Evolutionary conservation across 352 stramenopile species (phyloP).

Genomic region (Globisporangium nunn): DNA sequence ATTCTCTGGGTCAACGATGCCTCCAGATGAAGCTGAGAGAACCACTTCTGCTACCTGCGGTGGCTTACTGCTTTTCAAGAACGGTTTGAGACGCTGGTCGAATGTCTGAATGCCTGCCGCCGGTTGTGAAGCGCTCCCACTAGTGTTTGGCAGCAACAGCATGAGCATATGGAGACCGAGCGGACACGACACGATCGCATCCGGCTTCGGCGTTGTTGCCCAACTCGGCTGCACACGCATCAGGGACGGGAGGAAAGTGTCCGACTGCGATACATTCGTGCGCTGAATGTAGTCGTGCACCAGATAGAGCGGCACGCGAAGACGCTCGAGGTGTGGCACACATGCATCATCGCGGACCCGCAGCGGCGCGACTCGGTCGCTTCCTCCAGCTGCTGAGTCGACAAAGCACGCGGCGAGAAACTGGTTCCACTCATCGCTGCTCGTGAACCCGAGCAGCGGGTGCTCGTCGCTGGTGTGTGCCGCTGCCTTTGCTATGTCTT

Average conservation of each 20-base stretch:
- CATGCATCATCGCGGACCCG: constrained; percentile 26
- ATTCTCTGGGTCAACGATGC: neutral
- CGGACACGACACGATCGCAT: constrained; percentile 30
- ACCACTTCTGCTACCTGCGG: constrained; percentile 17
- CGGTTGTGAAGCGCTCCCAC: neutral
- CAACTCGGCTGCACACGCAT: constrained; percentile 9
- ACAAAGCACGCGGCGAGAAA: constrained; percentile 24
- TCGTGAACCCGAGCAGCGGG: constrained; percentile 18
- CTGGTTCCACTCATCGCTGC: constrained; percentile 1
- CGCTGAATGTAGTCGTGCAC: constrained; percentile 67
- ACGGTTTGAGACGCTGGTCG: constrained; percentile 25
- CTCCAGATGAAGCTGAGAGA: constrained; percentile 9
- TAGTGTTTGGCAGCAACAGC: constrained; percentile 11
- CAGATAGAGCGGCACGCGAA: constrained; percentile 45
- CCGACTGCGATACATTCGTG: constrained; percentile 28
- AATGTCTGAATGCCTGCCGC: constrained; percentile 18
- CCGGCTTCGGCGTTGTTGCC: neutral
- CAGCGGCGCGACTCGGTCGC: constrained; percentile 8
- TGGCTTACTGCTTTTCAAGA: neutral
- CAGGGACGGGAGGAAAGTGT: constrained; percentile 28
- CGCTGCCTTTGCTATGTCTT: constrained; percentile 7
- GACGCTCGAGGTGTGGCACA: constrained; percentile 22
- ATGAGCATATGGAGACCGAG: constrained; percentile 55
- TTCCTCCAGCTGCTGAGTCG: neutral
- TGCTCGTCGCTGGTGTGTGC: constrained; percentile 5